Percentiles rank a stretch among this genome's conserved stretches.
Evolutionary conservation across 441 rosid genomes (phyloP).

Genomic region (Gossypium davidsonii): DNA sequence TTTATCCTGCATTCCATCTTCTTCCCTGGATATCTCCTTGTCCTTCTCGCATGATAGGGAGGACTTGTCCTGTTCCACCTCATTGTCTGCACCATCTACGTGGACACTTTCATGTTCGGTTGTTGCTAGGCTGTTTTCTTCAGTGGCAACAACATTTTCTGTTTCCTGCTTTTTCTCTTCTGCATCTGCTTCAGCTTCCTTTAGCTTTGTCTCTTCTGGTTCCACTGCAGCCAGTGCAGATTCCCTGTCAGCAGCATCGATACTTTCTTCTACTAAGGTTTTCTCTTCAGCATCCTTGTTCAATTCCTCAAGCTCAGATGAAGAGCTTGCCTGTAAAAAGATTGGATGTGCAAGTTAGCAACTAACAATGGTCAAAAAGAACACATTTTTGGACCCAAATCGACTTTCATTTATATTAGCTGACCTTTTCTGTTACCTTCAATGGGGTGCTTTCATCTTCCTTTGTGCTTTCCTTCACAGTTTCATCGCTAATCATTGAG

Average conservation of each 20-base stretch:
- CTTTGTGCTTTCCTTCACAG: slow-evolving; percentile 13
- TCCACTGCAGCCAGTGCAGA: neutral
- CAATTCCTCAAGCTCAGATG: neutral
- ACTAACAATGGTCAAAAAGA: neutral
- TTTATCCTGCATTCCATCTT: slow-evolving; percentile 14
- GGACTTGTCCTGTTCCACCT: slow-evolving; percentile 17
- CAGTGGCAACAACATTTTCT: slow-evolving; percentile 13
- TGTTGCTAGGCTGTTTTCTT: slow-evolving; percentile 15
- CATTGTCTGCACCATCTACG: slow-evolving; percentile 3
- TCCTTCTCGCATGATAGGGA: neutral
- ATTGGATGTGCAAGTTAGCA: neutral
- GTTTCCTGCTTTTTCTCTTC: slow-evolving; percentile 22
- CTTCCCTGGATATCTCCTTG: neutral
- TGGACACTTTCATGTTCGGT: slow-evolving; percentile 9
- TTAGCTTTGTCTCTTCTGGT: neutral
- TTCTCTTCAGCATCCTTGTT: slow-evolving; percentile 22
- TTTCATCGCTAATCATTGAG: slow-evolving; percentile 13
- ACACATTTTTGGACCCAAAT: slow-evolving; percentile 3
- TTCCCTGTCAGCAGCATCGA: neutral
- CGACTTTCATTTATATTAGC: neutral
- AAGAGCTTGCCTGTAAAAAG: slow-evolving; percentile 5
- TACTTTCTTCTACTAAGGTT: slow-evolving; percentile 7
- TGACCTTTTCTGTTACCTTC: slow-evolving; percentile 25
- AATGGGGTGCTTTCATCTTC: slow-evolving; percentile 17
- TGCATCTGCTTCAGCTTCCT: neutral